phyloP scores from a whole-genome alignment of 768 basidiomycete species.

The Naganishia onofrii region DNA sequence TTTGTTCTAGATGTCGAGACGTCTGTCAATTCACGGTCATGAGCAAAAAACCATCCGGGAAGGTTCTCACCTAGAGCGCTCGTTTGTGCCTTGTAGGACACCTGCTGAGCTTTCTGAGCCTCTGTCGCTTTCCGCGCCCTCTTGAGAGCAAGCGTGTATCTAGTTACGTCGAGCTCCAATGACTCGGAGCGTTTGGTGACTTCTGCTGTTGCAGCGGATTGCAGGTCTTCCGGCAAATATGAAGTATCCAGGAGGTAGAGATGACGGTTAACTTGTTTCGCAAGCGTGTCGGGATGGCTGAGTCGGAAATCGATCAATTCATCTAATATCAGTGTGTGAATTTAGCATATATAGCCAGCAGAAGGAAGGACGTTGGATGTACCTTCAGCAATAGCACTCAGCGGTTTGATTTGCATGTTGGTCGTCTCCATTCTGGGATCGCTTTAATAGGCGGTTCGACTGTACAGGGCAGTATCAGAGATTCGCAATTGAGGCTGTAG shows the following conservation, averaged over 20 bases:
- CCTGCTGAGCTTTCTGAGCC: constrained; percentile 14
- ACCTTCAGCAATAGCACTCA: constrained; percentile 3
- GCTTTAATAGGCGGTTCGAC: not conserved
- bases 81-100: constrained; percentile 6
- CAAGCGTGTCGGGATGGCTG: constrained; percentile 6
- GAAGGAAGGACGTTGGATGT: not conserved
- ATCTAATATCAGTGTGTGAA: not conserved
- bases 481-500: not conserved
- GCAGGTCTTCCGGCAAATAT: constrained; percentile 8
- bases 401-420: not conserved
- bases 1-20: not conserved
- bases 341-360: too few species aligned
- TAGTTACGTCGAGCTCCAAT: constrained; percentile 14
- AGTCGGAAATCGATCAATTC: constrained; percentile 12
- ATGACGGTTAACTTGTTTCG: constrained; percentile 17
- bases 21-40: not conserved
- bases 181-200: constrained; percentile 2
- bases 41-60: too few species aligned
- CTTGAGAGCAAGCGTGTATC: constrained; percentile 17
- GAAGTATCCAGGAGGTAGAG: constrained; percentile 16
- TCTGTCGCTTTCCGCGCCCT: constrained; percentile 13
- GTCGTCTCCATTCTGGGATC: not conserved
- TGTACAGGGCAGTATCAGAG: not conserved
- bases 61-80: constrained; percentile 6
- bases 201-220: constrained; percentile 5